Percentiles rank a stretch among this genome's conserved stretches.
phyloP scores from a whole-genome alignment of 2,329 filamentous ascomycete species.

The Alternaria infectoria region DNA sequence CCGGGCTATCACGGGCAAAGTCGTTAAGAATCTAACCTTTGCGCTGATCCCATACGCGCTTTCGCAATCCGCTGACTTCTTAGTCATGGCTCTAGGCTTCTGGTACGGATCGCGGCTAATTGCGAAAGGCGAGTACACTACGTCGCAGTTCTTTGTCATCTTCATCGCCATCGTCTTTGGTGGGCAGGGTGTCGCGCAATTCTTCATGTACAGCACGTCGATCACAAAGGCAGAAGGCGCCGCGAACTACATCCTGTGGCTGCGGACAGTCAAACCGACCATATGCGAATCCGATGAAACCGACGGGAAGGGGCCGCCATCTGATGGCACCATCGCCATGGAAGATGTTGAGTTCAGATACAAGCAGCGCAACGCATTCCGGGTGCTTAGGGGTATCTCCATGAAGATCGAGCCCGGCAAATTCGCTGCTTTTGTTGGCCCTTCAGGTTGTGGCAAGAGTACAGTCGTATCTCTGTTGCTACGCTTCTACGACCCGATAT shows the following conservation, averaged over 20 bases:
- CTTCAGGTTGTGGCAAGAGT: constrained; percentile 88
- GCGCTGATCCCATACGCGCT: constrained; percentile 51
- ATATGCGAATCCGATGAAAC: constrained; percentile 34
- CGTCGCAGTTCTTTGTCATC: constrained; percentile 72
- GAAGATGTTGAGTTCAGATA: constrained; percentile 7
- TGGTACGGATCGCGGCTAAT: constrained; percentile 60
- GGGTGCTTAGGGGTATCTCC: constrained; percentile 5
- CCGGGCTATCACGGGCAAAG: background rate
- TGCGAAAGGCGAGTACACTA: constrained; percentile 60
- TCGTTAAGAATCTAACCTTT: background rate
- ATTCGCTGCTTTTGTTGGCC: constrained; percentile 70
- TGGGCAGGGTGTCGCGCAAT: constrained; percentile 1
- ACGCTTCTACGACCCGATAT: constrained; percentile 77
- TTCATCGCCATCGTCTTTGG: constrained; percentile 42
- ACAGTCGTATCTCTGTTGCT: constrained; percentile 89
- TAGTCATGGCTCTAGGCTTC: constrained; percentile 80
- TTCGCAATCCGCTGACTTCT: constrained; percentile 81
- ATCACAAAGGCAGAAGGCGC: constrained; percentile 93
- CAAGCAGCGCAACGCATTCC: background rate
- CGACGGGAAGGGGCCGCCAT: background rate
- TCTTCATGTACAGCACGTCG: constrained; percentile 47
- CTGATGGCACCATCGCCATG: constrained; percentile 1
- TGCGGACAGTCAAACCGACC: constrained; percentile 41
- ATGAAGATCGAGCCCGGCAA: constrained; percentile 56
- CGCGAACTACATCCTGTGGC: constrained; percentile 60